Evolutionary conservation across 139 green algal species (phyloP).

Genomic region (Ettlia oleoabundans): DNA sequence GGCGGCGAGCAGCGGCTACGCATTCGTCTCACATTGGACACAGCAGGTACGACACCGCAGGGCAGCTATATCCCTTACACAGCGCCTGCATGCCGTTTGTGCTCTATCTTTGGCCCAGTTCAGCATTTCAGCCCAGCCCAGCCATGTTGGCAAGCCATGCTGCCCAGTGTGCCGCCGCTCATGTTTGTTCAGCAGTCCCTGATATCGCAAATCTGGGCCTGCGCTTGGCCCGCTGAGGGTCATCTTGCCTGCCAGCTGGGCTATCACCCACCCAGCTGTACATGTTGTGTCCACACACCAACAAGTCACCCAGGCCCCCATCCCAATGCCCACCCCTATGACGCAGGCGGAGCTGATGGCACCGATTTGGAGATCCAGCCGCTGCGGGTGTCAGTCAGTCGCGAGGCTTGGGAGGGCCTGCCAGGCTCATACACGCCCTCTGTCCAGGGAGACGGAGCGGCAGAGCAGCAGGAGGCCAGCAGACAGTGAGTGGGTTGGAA

Average conservation of each 20-base stretch:
- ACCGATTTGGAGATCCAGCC: conserved; percentile 52
- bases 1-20: conserved; percentile 54
- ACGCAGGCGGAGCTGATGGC: conserved; percentile 21
- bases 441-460: neutral
- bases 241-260: too few relatives aligned
- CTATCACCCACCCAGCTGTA: too few relatives aligned
- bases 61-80: neutral
- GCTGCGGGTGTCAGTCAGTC: conserved; percentile 43
- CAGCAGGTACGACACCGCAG: conserved; percentile 8
- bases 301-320: neutral
- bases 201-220: too few relatives aligned
- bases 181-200: too few relatives aligned
- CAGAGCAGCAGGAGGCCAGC: conserved; percentile 25
- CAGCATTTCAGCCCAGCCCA: too few relatives aligned
- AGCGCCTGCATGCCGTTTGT: neutral
- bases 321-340: too few relatives aligned
- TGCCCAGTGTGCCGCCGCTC: too few relatives aligned
- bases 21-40: conserved; percentile 44
- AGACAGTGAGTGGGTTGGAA: neutral
- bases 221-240: too few relatives aligned
- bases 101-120: too few relatives aligned
- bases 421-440: conserved; percentile 20
- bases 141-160: too few relatives aligned
- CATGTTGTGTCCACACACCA: neutral
- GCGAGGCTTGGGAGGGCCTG: conserved; percentile 54